These are phyloP conservation scores for Yarrowia sp. DNA, from an alignment of 805 yeast species.

Conservation along the genomic window DNA sequence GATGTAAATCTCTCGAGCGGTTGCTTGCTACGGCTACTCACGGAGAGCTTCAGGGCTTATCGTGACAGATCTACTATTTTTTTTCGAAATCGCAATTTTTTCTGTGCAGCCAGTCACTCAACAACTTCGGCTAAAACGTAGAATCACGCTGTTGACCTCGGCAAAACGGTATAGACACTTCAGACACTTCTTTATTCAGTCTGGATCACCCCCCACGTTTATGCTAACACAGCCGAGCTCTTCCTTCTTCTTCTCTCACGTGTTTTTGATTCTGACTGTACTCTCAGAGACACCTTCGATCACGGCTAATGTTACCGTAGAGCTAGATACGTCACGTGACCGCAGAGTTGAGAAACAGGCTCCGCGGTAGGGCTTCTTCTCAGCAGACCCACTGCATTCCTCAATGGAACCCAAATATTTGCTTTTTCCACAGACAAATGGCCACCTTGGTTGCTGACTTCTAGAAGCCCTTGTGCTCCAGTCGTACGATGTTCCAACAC, in stretches of 20 bases:
- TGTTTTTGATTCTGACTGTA: background rate
- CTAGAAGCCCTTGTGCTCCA: background rate
- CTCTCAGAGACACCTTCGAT: background rate
- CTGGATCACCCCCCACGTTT: background rate
- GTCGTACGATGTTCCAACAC: background rate
- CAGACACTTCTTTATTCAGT: no score
- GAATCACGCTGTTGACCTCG: no score
- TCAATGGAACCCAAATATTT: slow-evolving; percentile 1
- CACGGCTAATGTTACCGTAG: background rate
- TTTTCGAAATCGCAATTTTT: no score
- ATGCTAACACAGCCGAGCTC: background rate
- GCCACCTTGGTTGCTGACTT: background rate
- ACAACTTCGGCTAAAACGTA: no score
- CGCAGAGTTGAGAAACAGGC: background rate
- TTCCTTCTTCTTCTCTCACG: background rate
- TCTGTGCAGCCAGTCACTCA: no score
- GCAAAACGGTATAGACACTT: no score
- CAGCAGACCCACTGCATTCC: background rate
- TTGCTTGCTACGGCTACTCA: no score
- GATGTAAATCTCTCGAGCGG: no score
- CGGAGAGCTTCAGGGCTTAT: no score
- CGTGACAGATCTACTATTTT: no score
- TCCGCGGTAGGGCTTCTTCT: background rate
- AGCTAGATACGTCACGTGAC: background rate
- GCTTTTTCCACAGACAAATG: background rate